Base-by-base conservation (phyloP, 202 grass and related monocot genomes). In the Zizania palustris region DNA sequence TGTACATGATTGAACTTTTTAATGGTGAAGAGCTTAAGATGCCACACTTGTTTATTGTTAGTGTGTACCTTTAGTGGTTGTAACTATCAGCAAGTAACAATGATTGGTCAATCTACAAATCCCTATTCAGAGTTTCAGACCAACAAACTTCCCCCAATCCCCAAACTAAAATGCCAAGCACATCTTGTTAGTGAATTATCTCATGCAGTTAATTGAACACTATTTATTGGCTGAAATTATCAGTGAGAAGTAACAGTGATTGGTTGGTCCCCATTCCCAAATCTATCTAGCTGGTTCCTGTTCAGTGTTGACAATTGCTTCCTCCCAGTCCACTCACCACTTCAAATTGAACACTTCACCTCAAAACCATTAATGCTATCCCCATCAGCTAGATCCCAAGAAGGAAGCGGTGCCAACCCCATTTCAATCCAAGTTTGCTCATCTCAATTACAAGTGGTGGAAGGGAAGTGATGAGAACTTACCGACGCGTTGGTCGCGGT, bases 401-500 rank as follows among this genome's bases (percentile, higher is more conserved):
- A 19, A 78, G 22, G 62, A 83, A 83, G 79, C 40, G 55, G 16
- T 63, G 68, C 74, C 44, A 55, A 69, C 36, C 51, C 56, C 36
- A 44, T 22, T 72, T 45, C 67, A 44, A 19, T n/a, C 34, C 40
- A 40, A 53, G 19, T n/a, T n/a, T 19, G 66, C 16, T 51, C 28
- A 28, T 28, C 28, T 28, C 28, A 28, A 2, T 28, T 28, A 28
- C 28, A 28, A 28, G 28, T 28, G 28, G 28, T 28, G 28, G 28
- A n/a, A n/a, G n/a, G 28, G 28, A 28, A 28, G 28, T 28, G 28
- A 28, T 28, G 28, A 28, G 28, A 28, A 28, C 28, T 28, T 28
- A 98, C 96, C 96, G 42, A 98, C 71, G 3, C 87, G 86, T 42
- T 95, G 91, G 12, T 95, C 80, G 12, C 85, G 95, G 85, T 98